Base-by-base conservation (phyloP, 2,329 filamentous ascomycete species). In the Aspergillus awamori region DNA sequence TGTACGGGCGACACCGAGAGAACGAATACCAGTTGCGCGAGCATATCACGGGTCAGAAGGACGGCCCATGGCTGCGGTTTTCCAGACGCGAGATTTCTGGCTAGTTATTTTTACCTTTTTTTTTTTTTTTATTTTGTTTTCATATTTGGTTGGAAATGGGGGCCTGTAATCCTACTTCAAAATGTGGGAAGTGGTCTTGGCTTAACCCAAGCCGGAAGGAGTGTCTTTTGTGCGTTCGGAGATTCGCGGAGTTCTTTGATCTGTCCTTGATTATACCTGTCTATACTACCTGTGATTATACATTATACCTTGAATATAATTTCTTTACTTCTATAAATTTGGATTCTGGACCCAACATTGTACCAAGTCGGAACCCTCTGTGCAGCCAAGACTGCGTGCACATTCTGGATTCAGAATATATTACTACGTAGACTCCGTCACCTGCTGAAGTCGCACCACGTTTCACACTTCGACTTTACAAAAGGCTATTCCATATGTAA, bases 401-500 rank as follows among this genome's bases (percentile, higher is more conserved):
- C 5, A 5, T 2, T 39, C 15, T 8, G 28, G 4, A 4, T 30
- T 30, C 28, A 30, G 1, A 30, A 11, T 20, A 20, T 20, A 20
- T 20, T 20, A 20, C 20, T 20, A 20, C 20, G 20, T 20, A 20
- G 20, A 20, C 20, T 20, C 20, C 20, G 20, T 20, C 20, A 20
- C 20, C 20, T 2, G 20, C 20, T 20, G 20, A 0, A 20, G 20
- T 2, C 2, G 20, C 20, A 20, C 20, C 20, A 20, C 20, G 2
- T 20, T 20, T 1, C 2, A 20, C 20, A 20, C 20, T 0, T 20
- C 20, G 2, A 0, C 20, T 0, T 20, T 20, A 0, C 20, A 20
- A 20, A 0, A 20, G 0, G 20, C 20, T 20, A 20, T 20, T 20
- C 20, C 20, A 20, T 20, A 20, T 20, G 20, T 20, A 2, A 20